Evolutionary conservation across 2,329 filamentous ascomycete species (phyloP).

Genomic region (Cordyceps farinosa): DNA sequence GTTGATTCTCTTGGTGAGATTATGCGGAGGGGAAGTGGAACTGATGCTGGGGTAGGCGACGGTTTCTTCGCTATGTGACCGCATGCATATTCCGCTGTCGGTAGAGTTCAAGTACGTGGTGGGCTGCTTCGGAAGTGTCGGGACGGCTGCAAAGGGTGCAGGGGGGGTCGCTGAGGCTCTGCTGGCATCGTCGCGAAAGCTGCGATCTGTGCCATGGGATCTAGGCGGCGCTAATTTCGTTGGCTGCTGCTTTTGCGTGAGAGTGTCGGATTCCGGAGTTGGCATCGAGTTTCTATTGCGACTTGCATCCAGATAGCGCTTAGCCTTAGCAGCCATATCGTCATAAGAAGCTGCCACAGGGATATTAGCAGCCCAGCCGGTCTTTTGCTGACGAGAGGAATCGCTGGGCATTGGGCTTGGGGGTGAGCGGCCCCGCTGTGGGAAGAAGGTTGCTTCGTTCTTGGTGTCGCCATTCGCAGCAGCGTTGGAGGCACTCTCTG

Average conservation of each 20-base stretch:
- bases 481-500: not conserved
- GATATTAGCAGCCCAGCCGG: constrained; percentile 4
- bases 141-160: not conserved
- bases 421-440: constrained; percentile 19
- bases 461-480: not conserved
- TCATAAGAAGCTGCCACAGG: constrained; percentile 1
- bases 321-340: not conserved
- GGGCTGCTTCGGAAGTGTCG: not conserved
- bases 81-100: constrained; percentile 5
- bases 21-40: not conserved
- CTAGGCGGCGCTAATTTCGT: not conserved
- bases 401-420: constrained; percentile 19
- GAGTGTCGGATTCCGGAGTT: constrained; percentile 6
- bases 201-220: not conserved
- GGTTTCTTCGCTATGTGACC: constrained; percentile 7
- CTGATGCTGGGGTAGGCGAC: not conserved
- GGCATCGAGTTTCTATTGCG: constrained; percentile 11
- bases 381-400: constrained; percentile 9
- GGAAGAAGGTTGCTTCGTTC: constrained; percentile 17
- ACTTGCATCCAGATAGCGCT: constrained; percentile 4
- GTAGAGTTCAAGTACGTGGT: not conserved
- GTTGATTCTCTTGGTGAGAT: not conserved
- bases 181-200: not conserved
- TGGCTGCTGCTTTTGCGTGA: not conserved
- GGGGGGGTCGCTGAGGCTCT: constrained; percentile 1